Conservation (phyloP, 2,329 filamentous ascomycete species). For the Cercospora zeina region DNA sequence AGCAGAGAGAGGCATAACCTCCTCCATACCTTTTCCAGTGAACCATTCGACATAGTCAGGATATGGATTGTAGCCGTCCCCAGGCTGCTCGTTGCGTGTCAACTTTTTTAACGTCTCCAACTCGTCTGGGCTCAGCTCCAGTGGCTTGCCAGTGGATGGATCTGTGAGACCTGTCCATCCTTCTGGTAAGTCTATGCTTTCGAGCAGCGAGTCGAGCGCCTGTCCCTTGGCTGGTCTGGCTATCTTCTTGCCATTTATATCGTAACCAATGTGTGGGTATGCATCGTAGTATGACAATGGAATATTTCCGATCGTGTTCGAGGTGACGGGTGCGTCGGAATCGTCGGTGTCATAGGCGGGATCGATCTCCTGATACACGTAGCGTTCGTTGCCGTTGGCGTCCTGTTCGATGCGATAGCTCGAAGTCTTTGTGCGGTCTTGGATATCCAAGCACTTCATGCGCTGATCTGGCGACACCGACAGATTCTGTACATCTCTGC, state of each 20-base stretch:
- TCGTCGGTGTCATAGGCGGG: conserved; percentile 96
- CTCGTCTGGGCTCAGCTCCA: conserved; percentile 84
- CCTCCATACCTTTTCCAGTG: conserved; percentile 74
- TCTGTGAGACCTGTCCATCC: conserved; percentile 97
- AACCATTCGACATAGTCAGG: conserved; percentile 94
- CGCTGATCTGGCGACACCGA: conserved; percentile 25
- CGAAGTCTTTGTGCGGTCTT: conserved; percentile 39
- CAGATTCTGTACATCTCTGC: conserved; percentile 29
- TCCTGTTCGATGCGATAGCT: conserved; percentile 69
- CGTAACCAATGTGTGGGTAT: conserved; percentile 97
- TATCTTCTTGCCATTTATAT: conserved; percentile 98
- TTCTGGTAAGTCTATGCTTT: conserved; percentile 95
- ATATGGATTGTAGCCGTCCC: conserved; percentile 90
- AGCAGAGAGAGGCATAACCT: conserved; percentile 91
- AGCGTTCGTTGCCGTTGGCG: conserved; percentile 86
- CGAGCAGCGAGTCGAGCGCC: conserved; percentile 86
- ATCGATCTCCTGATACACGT: conserved; percentile 90
- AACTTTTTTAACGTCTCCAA: conserved; percentile 84
- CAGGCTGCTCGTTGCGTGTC: conserved; percentile 82
- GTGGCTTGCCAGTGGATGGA: conserved; percentile 86
- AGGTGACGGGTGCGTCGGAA: conserved; percentile 73
- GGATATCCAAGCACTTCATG: conserved; percentile 24
- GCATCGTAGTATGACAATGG: conserved; percentile 93
- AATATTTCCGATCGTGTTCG: conserved; percentile 94
- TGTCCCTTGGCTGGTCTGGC: conserved; percentile 93